phyloP scores from a whole-genome alignment of 257 asterid genomes.

The Salvia hispanica region DNA sequence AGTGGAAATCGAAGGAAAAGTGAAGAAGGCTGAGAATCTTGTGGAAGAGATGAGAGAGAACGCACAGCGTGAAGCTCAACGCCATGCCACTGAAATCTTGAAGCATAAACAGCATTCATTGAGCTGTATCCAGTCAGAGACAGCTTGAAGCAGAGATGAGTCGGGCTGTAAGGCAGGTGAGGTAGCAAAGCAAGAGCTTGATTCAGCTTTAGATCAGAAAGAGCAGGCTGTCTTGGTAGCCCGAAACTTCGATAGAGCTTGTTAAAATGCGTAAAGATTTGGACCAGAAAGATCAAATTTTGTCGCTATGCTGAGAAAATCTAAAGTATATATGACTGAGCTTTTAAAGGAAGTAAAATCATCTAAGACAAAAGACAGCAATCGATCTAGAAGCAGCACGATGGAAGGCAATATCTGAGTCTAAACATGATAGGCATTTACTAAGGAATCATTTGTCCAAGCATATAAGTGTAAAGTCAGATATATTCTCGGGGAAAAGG shows the following conservation, averaged over 20 bases:
- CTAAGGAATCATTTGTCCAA: constrained; percentile 63
- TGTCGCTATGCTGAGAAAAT: constrained; percentile 85
- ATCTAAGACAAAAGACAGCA: constrained; percentile 63
- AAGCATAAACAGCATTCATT: constrained; percentile 74
- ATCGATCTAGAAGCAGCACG: constrained; percentile 54
- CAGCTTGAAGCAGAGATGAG: constrained; percentile 94
- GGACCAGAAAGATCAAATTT: constrained; percentile 83
- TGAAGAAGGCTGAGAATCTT: constrained; percentile 46
- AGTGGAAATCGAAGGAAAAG: constrained; percentile 54
- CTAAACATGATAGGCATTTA: constrained; percentile 59
- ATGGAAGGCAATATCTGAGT: constrained; percentile 48
- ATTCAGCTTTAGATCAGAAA: constrained; percentile 61
- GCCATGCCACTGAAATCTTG: constrained; percentile 56
- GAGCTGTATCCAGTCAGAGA: constrained; percentile 89
- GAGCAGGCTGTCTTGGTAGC: constrained; percentile 62
- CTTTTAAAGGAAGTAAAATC: constrained; percentile 69
- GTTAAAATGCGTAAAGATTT: constrained; percentile 63
- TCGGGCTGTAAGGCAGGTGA: constrained; percentile 79
- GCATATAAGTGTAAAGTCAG: constrained; percentile 46
- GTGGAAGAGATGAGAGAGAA: constrained; percentile 53
- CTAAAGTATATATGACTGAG: constrained; percentile 70
- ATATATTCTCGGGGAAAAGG: constrained; percentile 47
- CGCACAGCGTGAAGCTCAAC: constrained; percentile 52
- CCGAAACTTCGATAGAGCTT: constrained; percentile 70
- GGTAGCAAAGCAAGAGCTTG: constrained; percentile 68